phyloP scores from a whole-genome alignment of 306 rosid species.

The Acacia crassicarpa region DNA sequence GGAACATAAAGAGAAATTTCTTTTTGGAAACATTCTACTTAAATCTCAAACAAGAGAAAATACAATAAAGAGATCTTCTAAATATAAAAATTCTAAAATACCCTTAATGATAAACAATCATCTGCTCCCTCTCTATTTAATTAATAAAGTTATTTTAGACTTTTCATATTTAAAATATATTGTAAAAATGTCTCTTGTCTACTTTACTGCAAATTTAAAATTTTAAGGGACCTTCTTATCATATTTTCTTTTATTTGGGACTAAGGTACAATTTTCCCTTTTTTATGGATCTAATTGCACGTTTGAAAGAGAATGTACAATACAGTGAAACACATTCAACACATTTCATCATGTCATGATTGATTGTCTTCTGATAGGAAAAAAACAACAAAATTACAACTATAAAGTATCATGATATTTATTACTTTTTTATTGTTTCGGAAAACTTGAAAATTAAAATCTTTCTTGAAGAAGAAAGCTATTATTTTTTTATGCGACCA shows the following conservation, averaged over 20 bases:
- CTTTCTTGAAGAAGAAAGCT: background rate
- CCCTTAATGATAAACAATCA: too few species aligned
- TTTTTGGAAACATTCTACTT: background rate
- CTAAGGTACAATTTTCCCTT: too few species aligned
- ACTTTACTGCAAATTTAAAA: too few species aligned
- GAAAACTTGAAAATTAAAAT: background rate
- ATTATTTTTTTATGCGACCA: background rate
- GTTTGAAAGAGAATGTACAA: background rate
- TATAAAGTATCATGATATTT: background rate
- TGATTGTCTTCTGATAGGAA: background rate
- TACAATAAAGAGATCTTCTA: too few species aligned
- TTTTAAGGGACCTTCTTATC: too few species aligned
- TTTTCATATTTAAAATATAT: too few species aligned
- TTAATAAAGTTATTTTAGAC: too few species aligned
- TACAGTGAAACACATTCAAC: background rate
- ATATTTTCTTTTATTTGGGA: too few species aligned
- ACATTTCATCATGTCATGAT: background rate
- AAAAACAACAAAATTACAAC: background rate
- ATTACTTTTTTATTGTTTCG: background rate
- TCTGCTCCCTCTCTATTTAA: too few species aligned
- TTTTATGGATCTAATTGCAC: background rate
- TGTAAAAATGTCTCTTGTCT: too few species aligned
- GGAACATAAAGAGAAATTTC: background rate
- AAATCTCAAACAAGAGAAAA: too few species aligned
- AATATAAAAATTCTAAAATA: too few species aligned